A percentile compares a stretch with the other conserved stretches of the same genome.
phyloP scores from a whole-genome alignment of 2,329 filamentous ascomycete species.

The Pseudogymnoascus pannorum region DNA sequence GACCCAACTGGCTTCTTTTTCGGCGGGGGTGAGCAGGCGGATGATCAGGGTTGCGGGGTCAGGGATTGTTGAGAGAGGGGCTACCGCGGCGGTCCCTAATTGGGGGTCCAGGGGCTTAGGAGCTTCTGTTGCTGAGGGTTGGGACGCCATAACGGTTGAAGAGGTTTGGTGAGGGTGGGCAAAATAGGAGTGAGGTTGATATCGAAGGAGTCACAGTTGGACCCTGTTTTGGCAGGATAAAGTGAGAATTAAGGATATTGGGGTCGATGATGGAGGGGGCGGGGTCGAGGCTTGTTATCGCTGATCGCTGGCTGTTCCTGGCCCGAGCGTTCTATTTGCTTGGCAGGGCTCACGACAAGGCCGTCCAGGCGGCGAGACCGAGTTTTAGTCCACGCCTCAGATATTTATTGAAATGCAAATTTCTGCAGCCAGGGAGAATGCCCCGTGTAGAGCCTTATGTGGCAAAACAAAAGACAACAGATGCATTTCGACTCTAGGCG shows the following conservation, averaged over 20 bases:
- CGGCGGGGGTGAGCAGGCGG: background rate
- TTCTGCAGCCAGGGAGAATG: background rate
- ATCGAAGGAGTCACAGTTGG: background rate
- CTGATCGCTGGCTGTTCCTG: background rate
- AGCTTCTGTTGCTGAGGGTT: background rate
- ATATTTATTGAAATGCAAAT: background rate
- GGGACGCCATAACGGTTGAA: background rate
- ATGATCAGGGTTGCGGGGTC: background rate
- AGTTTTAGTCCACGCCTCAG: background rate
- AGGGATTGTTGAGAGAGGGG: background rate
- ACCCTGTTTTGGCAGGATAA: background rate
- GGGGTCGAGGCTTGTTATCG: slow-evolving; percentile 5
- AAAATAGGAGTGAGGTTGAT: background rate
- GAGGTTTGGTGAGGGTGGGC: background rate
- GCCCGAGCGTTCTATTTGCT: slow-evolving; percentile 1
- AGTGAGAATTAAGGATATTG: background rate
- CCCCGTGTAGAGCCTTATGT: background rate
- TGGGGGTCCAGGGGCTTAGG: background rate
- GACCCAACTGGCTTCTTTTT: background rate
- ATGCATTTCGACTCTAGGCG: background rate
- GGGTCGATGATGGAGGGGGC: background rate
- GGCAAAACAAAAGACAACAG: background rate
- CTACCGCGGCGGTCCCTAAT: background rate
- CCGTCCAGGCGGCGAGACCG: background rate
- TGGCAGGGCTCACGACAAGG: background rate